Conservation (phyloP, 139 green algal species). For the Mychonastes homosphaera region DNA sequence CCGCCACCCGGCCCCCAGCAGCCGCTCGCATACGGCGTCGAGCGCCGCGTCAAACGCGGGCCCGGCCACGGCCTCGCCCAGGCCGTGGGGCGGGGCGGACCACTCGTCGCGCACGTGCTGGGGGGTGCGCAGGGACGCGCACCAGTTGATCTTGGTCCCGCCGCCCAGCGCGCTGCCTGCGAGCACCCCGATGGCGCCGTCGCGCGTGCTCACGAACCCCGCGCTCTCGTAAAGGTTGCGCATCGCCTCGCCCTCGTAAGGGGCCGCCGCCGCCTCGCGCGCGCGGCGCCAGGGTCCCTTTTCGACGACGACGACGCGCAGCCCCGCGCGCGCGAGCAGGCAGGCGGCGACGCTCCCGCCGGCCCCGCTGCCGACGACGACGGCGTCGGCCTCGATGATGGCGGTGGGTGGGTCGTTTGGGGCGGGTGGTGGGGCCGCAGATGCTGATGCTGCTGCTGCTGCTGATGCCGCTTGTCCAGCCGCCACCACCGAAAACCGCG, state of each 20-base stretch:
- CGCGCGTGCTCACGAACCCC: constrained; percentile 25
- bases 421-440: constrained; percentile 4
- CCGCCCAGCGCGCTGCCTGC: constrained; percentile 55
- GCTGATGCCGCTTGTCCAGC: not conserved
- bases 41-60: constrained; percentile 13
- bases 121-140: constrained; percentile 29
- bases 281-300: constrained; percentile 37
- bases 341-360: constrained; percentile 41
- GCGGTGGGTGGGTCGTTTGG: no score
- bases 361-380: constrained; percentile 50
- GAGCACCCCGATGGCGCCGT: constrained; percentile 38
- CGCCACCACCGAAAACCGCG: not conserved
- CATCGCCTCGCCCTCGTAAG: constrained; percentile 22
- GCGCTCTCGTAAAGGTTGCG: constrained; percentile 41
- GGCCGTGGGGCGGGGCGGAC: constrained; percentile 10
- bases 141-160: constrained; percentile 64
- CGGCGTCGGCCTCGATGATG: constrained; percentile 44
- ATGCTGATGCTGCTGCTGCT: constrained; percentile 8
- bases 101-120: constrained; percentile 30
- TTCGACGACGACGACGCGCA: constrained; percentile 53
- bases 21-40: constrained; percentile 13
- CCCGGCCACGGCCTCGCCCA: not conserved
- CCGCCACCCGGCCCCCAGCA: constrained; percentile 17
- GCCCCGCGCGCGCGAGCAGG: constrained; percentile 29
- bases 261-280: not conserved